Base-by-base conservation (phyloP, 176 grass and related monocot genomes). In the Areca catechu region DNA sequence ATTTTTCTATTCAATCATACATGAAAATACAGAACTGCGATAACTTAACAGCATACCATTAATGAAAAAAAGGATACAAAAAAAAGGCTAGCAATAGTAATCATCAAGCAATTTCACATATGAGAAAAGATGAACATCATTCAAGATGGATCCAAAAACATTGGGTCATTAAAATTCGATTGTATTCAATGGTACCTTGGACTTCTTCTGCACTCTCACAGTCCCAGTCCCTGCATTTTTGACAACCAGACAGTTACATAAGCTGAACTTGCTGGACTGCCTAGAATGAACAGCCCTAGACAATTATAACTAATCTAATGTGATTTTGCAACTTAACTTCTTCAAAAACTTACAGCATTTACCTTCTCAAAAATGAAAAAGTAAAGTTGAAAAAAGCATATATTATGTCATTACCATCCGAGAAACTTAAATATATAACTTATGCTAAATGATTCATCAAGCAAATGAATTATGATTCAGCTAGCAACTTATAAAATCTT, bases 161-260 rank as follows among this genome's bases (percentile, higher is more conserved):
- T 51, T 61, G 20, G 14, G 53, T 50, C 63, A 63, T 58, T 30
- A 57, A 66, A 49, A 29, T 4, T 25, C 53, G 17, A 77, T 67
- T 61, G 1, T 37, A 19, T 18, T n/a, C 80, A 62, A 56, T 29
- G 27, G 30, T 69, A 85, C 73, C 84, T 89, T 62, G 34, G 51
- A 2, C 58, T 71, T 94, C 58, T 71, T 94, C 66, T 70, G 52
- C 53, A 73, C 83, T 68, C 49, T 81, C 57, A 52, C 17, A 51
- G 58, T 73, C 62, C 65, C 57, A 5, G 58, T 76, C 19, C 58
- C 80, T 93, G 48, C 74, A 84, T 76, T 58, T 62, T 72, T 56
- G 20, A 54, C 25, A 66, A 76, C 25, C 15, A 19, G 70, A 77
- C 6, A 5, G 48, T 76, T 50, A 48, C 25, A 65, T 49, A 43